Percentiles rank a stretch among this genome's conserved stretches.
Evolutionary conservation across 1,284 basidiomycete species (phyloP).

Genomic region (Phylloporus gajari): DNA sequence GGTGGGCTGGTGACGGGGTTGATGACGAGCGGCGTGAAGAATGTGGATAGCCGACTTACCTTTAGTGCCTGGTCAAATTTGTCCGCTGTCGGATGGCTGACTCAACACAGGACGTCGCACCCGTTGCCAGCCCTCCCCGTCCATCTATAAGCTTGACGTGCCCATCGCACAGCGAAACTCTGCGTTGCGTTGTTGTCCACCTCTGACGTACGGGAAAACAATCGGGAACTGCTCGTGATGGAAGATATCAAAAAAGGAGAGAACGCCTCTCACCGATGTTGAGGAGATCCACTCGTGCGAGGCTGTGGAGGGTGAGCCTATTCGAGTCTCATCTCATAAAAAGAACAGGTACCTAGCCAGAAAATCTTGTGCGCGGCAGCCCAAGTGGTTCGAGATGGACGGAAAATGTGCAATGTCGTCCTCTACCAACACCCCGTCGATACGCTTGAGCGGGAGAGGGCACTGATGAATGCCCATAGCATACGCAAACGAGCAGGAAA

Average conservation of each 20-base stretch:
- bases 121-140: no score
- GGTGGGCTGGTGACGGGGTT: conserved; percentile 88
- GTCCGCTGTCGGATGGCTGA: conserved; percentile 63
- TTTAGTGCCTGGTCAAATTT: conserved; percentile 77
- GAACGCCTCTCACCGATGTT: conserved; percentile 89
- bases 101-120: conserved; percentile 58
- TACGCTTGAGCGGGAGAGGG: no score
- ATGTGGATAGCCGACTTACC: conserved; percentile 56
- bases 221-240: conserved; percentile 68
- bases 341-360: no score
- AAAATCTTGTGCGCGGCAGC: no score
- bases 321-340: no score
- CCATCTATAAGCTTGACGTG: conserved; percentile 69
- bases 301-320: conserved; percentile 80
- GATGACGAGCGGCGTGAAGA: conserved; percentile 31
- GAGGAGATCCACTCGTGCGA: conserved; percentile 90
- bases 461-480: no score
- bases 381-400: no score
- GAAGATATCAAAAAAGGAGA: no score
- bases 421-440: no score
- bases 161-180: conserved; percentile 88
- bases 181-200: conserved; percentile 67
- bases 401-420: no score
- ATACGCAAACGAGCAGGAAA: no score
- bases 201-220: conserved; percentile 61